Evolutionary conservation across 495 filamentous ascomycete genomes (phyloP).

Genomic region (Trichoderma asperelloides): DNA sequence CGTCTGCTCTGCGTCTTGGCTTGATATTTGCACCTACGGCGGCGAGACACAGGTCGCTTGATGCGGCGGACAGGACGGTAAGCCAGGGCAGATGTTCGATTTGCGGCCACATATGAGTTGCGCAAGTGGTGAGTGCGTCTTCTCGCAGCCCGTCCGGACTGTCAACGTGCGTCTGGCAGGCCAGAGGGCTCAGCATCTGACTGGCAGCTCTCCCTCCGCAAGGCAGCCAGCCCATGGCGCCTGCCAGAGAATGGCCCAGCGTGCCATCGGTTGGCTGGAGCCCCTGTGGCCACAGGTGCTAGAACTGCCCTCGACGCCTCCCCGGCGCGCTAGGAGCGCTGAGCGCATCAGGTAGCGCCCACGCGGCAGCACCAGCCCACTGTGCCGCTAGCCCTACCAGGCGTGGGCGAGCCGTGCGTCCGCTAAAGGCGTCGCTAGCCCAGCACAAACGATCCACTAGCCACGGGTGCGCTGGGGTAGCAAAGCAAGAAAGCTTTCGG

Average conservation of each 20-base stretch:
- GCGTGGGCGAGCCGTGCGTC: background rate
- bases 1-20: background rate
- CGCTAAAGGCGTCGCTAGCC: background rate
- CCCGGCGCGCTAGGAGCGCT: background rate
- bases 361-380: background rate
- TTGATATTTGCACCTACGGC: background rate
- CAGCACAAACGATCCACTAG: background rate
- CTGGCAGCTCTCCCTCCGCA: background rate
- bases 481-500: background rate
- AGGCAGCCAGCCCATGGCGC: background rate
- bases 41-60: background rate
- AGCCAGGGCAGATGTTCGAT: background rate
- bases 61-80: background rate
- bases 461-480: background rate
- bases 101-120: background rate
- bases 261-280: background rate
- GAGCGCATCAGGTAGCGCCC: background rate
- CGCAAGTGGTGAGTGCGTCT: background rate
- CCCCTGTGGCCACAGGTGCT: background rate
- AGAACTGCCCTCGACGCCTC: background rate
- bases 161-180: background rate
- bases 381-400: background rate
- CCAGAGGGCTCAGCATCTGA: background rate
- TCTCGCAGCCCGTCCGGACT: background rate
- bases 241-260: background rate